Evolutionary conservation across 768 basidiomycete species (phyloP).

Genomic region (Suillus variegatus): DNA sequence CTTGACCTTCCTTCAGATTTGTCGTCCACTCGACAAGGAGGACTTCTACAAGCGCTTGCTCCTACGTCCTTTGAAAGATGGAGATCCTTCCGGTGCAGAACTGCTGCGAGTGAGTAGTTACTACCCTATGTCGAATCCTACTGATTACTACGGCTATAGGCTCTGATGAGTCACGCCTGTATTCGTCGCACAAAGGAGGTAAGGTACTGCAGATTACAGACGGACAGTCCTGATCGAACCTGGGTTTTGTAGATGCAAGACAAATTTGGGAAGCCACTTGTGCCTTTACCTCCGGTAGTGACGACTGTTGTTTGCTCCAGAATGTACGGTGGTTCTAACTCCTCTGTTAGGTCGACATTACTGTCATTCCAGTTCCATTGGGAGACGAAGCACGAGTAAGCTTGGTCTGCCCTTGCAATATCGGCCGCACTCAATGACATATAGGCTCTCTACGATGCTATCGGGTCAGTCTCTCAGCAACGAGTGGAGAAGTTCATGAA

Average conservation of each 20-base stretch:
- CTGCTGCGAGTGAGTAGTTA: constrained; percentile 58
- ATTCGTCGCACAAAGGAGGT: constrained; percentile 86
- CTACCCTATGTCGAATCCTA: background rate
- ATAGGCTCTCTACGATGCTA: constrained; percentile 67
- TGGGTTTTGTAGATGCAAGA: constrained; percentile 73
- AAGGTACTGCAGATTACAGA: background rate
- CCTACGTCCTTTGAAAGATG: constrained; percentile 74
- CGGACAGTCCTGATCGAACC: constrained; percentile 9
- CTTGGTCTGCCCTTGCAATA: background rate
- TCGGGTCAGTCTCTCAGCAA: constrained; percentile 62
- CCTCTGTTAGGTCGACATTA: constrained; percentile 68
- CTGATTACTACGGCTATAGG: constrained; percentile 39
- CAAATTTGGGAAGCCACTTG: constrained; percentile 64
- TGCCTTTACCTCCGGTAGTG: constrained; percentile 71
- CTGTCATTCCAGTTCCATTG: constrained; percentile 68
- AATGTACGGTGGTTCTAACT: constrained; percentile 10
- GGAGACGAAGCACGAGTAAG: constrained; percentile 64
- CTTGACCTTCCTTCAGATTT: constrained; percentile 83
- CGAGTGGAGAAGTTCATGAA: constrained; percentile 60
- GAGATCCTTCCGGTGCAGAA: constrained; percentile 65
- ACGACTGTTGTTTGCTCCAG: background rate
- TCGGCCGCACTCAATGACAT: constrained; percentile 8
- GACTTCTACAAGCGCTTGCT: constrained; percentile 82
- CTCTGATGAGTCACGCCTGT: constrained; percentile 75
- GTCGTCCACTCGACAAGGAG: constrained; percentile 79